These are phyloP conservation scores for Pseudogymnoascus sp. DNA, from an alignment of 2,329 filamentous ascomycete genomes.

Conservation along the genomic window DNA sequence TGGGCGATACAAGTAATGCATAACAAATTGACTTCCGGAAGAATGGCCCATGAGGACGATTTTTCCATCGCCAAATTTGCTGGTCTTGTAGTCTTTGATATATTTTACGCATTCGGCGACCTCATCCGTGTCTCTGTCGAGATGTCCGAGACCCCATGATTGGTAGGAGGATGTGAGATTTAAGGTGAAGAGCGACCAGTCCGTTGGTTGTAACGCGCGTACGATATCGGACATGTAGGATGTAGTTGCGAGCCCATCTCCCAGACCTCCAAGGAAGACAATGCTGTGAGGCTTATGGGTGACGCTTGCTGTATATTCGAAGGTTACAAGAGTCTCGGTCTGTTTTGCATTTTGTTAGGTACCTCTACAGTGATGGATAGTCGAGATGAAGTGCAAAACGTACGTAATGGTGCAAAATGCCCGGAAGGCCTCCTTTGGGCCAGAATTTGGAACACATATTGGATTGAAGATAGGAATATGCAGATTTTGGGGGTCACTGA, in stretches of 20 bases:
- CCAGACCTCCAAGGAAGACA: constrained; percentile 47
- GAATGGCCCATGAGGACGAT: constrained; percentile 62
- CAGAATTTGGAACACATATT: constrained; percentile 30
- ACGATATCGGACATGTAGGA: constrained; percentile 42
- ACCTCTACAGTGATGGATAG: not conserved
- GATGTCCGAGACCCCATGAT: constrained; percentile 33
- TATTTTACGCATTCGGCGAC: constrained; percentile 29
- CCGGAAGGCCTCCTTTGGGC: constrained; percentile 29
- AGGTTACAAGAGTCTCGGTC: constrained; percentile 34
- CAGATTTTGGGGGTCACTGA: not conserved
- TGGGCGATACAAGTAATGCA: constrained; percentile 50
- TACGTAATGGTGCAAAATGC: constrained; percentile 32
- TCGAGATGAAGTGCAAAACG: constrained; percentile 11
- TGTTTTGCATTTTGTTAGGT: constrained; percentile 18
- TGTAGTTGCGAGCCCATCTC: constrained; percentile 44
- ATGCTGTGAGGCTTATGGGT: constrained; percentile 38
- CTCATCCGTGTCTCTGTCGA: constrained; percentile 33
- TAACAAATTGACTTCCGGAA: constrained; percentile 59
- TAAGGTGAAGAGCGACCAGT: constrained; percentile 33
- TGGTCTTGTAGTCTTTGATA: constrained; percentile 30
- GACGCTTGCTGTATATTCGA: constrained; percentile 32
- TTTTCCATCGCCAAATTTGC: constrained; percentile 38
- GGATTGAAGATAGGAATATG: not conserved
- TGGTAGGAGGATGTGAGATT: constrained; percentile 36
- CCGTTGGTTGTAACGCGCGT: constrained; percentile 30